phyloP scores from a whole-genome alignment of 2,329 filamentous ascomycete species.

The Catunica adiposa region DNA sequence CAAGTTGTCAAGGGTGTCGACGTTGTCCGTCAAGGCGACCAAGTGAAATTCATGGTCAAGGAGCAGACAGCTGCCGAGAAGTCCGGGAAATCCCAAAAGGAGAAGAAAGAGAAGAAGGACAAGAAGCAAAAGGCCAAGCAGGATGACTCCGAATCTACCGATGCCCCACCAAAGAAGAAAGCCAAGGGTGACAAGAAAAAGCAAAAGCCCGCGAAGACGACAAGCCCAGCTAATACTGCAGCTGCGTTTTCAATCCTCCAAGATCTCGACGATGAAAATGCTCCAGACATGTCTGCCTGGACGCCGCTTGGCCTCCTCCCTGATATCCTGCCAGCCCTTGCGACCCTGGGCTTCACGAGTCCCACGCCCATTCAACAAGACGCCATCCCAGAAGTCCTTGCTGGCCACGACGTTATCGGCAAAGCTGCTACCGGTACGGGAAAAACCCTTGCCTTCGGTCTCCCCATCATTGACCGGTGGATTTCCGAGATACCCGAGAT shows the following conservation, averaged over 20 bases:
- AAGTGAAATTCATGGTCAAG: slow-evolving; percentile 37
- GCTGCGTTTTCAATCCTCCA: slow-evolving; percentile 25
- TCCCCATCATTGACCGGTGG: slow-evolving; percentile 80
- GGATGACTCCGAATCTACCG: slow-evolving; percentile 12
- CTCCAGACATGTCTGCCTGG: slow-evolving; percentile 52
- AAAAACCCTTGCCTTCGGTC: slow-evolving; percentile 87
- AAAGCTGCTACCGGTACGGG: slow-evolving; percentile 94
- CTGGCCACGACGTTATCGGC: slow-evolving; percentile 79
- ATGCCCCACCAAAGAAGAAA: slow-evolving; percentile 22
- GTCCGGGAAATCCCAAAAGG: slow-evolving; percentile 24
- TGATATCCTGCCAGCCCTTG: slow-evolving; percentile 53
- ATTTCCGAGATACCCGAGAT: slow-evolving; percentile 28
- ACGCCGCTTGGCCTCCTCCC: slow-evolving; percentile 55
- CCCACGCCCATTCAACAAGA: slow-evolving; percentile 70
- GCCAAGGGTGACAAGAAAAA: slow-evolving; percentile 22
- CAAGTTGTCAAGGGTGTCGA: slow-evolving; percentile 89
- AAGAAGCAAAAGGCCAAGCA: slow-evolving; percentile 12
- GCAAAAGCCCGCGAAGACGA: slow-evolving; percentile 17
- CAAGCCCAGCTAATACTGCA: neutral
- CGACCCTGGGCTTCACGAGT: slow-evolving; percentile 60
- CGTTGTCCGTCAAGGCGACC: slow-evolving; percentile 50
- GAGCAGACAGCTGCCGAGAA: slow-evolving; percentile 14
- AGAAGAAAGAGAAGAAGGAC: slow-evolving; percentile 48
- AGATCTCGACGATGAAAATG: slow-evolving; percentile 37
- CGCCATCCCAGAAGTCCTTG: slow-evolving; percentile 66